phyloP scores from a whole-genome alignment of 192 early-diverging fungal species.

The Radiomyces spectabilis region DNA sequence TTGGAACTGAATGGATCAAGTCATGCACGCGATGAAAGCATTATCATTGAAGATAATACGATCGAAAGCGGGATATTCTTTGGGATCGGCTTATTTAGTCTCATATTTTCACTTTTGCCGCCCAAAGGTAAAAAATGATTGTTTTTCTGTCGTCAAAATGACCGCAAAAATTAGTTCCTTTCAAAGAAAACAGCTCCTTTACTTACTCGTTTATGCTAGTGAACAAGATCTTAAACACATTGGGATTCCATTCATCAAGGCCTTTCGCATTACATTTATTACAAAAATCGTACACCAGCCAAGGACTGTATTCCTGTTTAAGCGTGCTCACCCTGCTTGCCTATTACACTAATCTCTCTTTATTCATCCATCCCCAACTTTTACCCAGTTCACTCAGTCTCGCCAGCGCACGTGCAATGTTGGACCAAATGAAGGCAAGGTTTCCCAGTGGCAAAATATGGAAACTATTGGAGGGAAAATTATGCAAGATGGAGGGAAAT shows the following conservation, averaged over 20 bases:
- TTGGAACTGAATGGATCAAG: no score
- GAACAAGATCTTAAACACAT: conserved; percentile 18
- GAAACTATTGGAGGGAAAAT: conserved; percentile 22
- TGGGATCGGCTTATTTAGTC: conserved; percentile 24
- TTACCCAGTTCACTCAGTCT: conserved; percentile 16
- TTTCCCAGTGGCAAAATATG: conserved; percentile 21
- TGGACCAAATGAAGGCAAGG: conserved; percentile 18
- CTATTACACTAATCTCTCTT: conserved; percentile 27
- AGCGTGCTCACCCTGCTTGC: conserved; percentile 14
- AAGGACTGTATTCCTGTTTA: conserved; percentile 16
- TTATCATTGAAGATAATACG: no score
- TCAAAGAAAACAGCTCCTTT: neutral
- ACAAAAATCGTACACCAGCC: conserved; percentile 13
- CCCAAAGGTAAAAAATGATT: conserved; percentile 21
- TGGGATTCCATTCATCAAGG: conserved; percentile 26
- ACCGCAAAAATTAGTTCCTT: neutral
- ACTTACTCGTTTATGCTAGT: conserved; percentile 6
- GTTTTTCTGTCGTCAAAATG: no score
- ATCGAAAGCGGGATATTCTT: conserved; percentile 29
- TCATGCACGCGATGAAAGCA: no score
- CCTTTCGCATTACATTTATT: conserved; percentile 25
- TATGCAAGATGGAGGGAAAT: conserved; percentile 21
- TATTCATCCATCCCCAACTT: conserved; percentile 16
- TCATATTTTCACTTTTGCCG: conserved; percentile 29
- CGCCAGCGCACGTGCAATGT: conserved; percentile 6